A percentile compares a stretch with the other conserved stretches of the same genome.
Evolutionary conservation across 371 early-diverging fungal species (phyloP).

Genomic region (Parasitella parasitica): DNA sequence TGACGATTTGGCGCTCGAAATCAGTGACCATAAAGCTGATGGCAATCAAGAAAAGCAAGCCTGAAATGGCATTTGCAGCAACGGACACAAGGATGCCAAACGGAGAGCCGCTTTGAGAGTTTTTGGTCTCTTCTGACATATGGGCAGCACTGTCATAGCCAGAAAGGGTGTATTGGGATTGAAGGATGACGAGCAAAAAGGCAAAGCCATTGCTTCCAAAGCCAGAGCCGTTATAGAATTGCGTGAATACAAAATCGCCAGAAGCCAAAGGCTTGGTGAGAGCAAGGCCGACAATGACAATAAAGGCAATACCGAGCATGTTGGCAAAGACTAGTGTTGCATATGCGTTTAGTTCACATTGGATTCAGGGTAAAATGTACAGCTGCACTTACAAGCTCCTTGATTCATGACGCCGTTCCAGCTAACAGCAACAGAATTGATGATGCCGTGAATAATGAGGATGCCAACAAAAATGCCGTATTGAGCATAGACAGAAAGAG

Average conservation of each 20-base stretch:
- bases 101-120: slow-evolving; percentile 57
- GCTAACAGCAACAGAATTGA: slow-evolving; percentile 55
- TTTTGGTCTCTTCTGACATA: slow-evolving; percentile 75
- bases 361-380: too few species aligned
- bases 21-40: slow-evolving; percentile 57
- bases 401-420: slow-evolving; percentile 53
- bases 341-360: too few species aligned
- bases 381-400: slow-evolving; percentile 51
- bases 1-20: slow-evolving; percentile 44
- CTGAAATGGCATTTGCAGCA: slow-evolving; percentile 55
- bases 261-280: slow-evolving; percentile 41
- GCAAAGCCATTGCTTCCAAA: slow-evolving; percentile 50
- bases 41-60: slow-evolving; percentile 57
- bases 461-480: slow-evolving; percentile 52
- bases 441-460: slow-evolving; percentile 45
- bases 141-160: slow-evolving; percentile 77
- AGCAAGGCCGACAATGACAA: slow-evolving; percentile 54
- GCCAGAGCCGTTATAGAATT: slow-evolving; percentile 57
- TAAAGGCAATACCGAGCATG: slow-evolving; percentile 52
- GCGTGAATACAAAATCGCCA: slow-evolving; percentile 41
- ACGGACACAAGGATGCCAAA: slow-evolving; percentile 64
- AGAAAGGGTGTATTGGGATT: slow-evolving; percentile 65
- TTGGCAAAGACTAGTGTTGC: slow-evolving; percentile 42
- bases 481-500: slow-evolving; percentile 46
- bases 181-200: slow-evolving; percentile 57